phyloP scores from a whole-genome alignment of 129 eudicot genomes.

The Tagetes erecta region DNA sequence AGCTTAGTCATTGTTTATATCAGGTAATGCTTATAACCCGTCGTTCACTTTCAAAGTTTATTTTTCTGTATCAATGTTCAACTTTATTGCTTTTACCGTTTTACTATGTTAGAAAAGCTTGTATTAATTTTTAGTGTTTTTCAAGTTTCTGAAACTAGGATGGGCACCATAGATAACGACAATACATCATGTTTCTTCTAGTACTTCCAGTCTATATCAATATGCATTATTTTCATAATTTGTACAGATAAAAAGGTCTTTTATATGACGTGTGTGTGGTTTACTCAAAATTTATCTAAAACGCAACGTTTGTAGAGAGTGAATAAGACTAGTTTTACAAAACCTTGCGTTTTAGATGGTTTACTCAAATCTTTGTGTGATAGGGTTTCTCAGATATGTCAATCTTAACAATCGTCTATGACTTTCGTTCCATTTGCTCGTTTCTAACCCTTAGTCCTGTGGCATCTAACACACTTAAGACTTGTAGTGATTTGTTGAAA shows the following conservation, averaged over 20 bases:
- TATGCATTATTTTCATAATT: background rate
- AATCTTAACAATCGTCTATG: background rate
- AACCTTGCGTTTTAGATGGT: background rate
- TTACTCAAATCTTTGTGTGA: background rate
- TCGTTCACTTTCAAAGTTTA: background rate
- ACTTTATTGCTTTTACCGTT: background rate
- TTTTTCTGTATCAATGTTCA: background rate
- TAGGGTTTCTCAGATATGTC: background rate
- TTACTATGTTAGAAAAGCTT: conserved; percentile 1
- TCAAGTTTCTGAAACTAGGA: conserved; percentile 10
- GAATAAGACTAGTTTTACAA: background rate
- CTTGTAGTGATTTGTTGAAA: background rate
- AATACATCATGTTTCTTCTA: background rate
- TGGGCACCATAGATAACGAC: background rate
- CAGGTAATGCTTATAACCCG: conserved; percentile 55
- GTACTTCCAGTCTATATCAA: background rate
- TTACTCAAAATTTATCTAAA: too few relatives aligned
- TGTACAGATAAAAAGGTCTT: background rate
- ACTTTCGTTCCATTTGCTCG: background rate
- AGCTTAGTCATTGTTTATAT: conserved; percentile 93
- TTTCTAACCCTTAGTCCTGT: background rate
- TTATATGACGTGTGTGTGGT: background rate
- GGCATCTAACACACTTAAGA: background rate
- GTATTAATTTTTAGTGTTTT: background rate
- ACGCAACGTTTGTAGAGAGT: background rate